Conservation (phyloP, 1,284 basidiomycete genomes). For the Waitea zeae region DNA sequence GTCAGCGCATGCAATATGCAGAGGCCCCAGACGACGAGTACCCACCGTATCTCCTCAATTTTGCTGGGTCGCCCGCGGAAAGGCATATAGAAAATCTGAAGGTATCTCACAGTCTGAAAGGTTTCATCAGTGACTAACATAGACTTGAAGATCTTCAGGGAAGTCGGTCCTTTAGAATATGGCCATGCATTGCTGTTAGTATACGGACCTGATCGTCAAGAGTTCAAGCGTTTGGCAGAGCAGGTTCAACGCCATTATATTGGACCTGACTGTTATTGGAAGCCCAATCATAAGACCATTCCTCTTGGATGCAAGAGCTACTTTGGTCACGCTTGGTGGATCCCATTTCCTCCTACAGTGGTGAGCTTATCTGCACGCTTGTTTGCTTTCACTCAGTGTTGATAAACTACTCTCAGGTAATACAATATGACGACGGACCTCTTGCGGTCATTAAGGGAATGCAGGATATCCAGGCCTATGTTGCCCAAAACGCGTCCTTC, state of each 20-base stretch:
- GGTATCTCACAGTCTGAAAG: slow-evolving; percentile 19
- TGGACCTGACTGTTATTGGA: slow-evolving; percentile 59
- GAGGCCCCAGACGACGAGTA: slow-evolving; percentile 38
- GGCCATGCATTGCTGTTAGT: slow-evolving; percentile 26
- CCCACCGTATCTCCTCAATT: slow-evolving; percentile 59
- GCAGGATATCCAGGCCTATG: slow-evolving; percentile 39
- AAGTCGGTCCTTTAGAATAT: slow-evolving; percentile 39
- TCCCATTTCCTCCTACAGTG: slow-evolving; percentile 61
- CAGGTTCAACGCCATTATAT: slow-evolving; percentile 36
- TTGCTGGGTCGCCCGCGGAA: slow-evolving; percentile 53
- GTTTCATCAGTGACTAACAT: not conserved
- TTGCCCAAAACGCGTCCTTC: slow-evolving; percentile 42
- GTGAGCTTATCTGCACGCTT: slow-evolving; percentile 17
- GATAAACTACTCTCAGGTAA: slow-evolving; percentile 23
- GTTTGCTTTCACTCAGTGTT: not conserved
- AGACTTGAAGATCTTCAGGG: slow-evolving; percentile 39
- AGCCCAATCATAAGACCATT: slow-evolving; percentile 13
- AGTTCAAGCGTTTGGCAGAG: slow-evolving; percentile 26
- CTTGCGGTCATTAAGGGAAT: slow-evolving; percentile 29
- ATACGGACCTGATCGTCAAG: slow-evolving; percentile 27
- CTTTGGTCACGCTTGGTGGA: slow-evolving; percentile 66
- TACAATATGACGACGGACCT: slow-evolving; percentile 55
- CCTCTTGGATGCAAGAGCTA: slow-evolving; percentile 22
- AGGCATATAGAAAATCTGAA: slow-evolving; percentile 70
- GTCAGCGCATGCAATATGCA: slow-evolving; percentile 43